These are phyloP conservation scores for Termitomyces sp. DNA, from an alignment of 768 basidiomycete species.

Conservation along the genomic window DNA sequence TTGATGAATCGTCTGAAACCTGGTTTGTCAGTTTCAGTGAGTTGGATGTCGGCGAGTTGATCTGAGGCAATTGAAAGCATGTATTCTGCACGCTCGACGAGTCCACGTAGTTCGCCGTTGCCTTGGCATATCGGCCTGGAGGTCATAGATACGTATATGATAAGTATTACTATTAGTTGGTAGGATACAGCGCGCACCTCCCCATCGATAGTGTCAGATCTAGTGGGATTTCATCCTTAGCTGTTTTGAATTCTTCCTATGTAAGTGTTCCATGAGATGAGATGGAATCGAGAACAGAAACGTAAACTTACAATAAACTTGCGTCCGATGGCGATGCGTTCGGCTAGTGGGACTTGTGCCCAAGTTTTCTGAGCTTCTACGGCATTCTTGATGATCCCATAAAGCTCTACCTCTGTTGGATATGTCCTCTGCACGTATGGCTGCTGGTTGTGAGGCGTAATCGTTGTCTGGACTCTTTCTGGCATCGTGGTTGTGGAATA, in stretches of 20 bases:
- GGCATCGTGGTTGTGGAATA: slow-evolving; percentile 24
- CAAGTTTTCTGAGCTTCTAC: slow-evolving; percentile 72
- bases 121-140: slow-evolving; percentile 75
- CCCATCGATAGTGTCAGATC: slow-evolving; percentile 93
- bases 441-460: slow-evolving; percentile 76
- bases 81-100: slow-evolving; percentile 78
- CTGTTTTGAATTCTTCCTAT: slow-evolving; percentile 47
- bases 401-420: slow-evolving; percentile 56
- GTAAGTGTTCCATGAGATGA: neutral
- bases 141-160: neutral
- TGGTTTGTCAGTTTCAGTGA: slow-evolving; percentile 76
- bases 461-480: slow-evolving; percentile 70
- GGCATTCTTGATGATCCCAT: slow-evolving; percentile 53
- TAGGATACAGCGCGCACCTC: slow-evolving; percentile 46
- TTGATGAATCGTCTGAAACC: slow-evolving; percentile 84
- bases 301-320: slow-evolving; percentile 32
- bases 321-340: slow-evolving; percentile 65
- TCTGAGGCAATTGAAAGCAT: slow-evolving; percentile 81
- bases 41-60: slow-evolving; percentile 68
- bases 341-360: slow-evolving; percentile 65
- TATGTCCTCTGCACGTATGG: slow-evolving; percentile 67
- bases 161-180: neutral
- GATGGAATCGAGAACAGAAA: neutral
- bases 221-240: slow-evolving; percentile 57
- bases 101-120: slow-evolving; percentile 76